Base-by-base conservation (phyloP, 2,329 filamentous ascomycete species). In the Xylariaceae sp. region DNA sequence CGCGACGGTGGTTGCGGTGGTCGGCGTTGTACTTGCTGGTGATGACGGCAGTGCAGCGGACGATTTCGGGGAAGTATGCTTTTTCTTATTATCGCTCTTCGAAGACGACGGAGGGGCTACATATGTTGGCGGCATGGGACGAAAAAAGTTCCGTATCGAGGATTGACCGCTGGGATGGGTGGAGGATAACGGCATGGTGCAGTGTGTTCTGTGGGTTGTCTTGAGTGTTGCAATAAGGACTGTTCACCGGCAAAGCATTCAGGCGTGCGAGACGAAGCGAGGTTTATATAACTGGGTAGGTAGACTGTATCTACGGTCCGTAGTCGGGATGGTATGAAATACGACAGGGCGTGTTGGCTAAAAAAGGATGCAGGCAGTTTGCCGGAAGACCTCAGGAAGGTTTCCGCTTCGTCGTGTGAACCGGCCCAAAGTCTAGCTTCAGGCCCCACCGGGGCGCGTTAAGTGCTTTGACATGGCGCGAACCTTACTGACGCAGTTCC, bases 91-190 rank as follows among this genome's bases (percentile, higher is more conserved):
- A 10, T 16, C 29, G 32, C 9, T 46, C 34, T 53, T 54, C 8
- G 56, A 49, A n/a, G 56, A 30, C 47, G 67, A 62, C 49, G 71
- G 72, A 56, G 74, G 71, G 54, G 71, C 57, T 61, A 74, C 66
- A 60, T 79, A 78, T 53, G 72, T 71, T 41, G 76, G 74, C 44
- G 72, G 65, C 60, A 70, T 71, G 45, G 77, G 75, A 57, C 76
- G 74, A 68, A 86, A 85, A 72, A 86, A 86, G 50, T 80, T 84
- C 50, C 78, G 79, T 62, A 86, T 85, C 43, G 82, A 84, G 37
- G 77, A 70, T 64, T 84, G 69, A 29, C 60, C 60, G 53, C 71
- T 71, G 54, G 65, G 62, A 39, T 65, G 63, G 10, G 26, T 26
- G 8, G 73, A 69, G 39, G 68, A 62, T 46, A 69, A 67, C 55